Evolutionary conservation across 345 rosid genomes (phyloP), one percentile per base, ranked within the genome.

Genomic region (Microthlaspi erraticum): DNA sequence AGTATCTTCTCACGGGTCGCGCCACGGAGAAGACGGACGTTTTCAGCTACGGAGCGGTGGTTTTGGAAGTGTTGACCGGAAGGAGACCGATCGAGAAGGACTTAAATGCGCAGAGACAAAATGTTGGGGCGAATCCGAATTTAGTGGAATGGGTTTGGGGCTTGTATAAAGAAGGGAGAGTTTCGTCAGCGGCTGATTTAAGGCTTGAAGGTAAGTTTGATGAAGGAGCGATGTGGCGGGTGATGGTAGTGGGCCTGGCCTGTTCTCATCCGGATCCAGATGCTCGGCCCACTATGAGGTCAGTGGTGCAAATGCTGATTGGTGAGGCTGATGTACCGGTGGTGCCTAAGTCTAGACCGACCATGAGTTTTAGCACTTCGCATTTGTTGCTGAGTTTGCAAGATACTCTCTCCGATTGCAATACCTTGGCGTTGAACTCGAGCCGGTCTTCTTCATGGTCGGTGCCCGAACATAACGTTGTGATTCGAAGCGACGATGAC

Each of bases 311-410:
- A 52, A 82, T 85, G 85, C 8, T 77, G 67, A 63, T 58, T 19
- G 80, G 80, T 43, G 80, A 77, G 3, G 76, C 80, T 57, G 76
- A 70, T 64, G 76, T 77, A 1, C 80, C 80, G 46, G 71, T 57
- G 1, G 80, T 77, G 43, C 80, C 80, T 2, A 77, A 64, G 72
- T 70, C 64, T 42, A 71, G 63, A 71, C 80, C 76, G 0, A 70
- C 72, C 39, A 80, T 90, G 92, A 92, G 83, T 78, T 90, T 95
- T 53, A 95, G 97, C 78, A 92, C 99, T 23, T 85, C 99, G 1
- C 86, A 91, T 71, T 82, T 95, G 60, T 60, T 95, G 79, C 46
- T 85, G 65, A 90, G 85, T 71, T 71, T 95, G 86, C 99, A 92
- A 43, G 99, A 95, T 76, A 95, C 91, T 38, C 81, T 88, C 1